Base-by-base conservation (phyloP, 2,329 filamentous ascomycete genomes). In the Didymella glomerata region DNA sequence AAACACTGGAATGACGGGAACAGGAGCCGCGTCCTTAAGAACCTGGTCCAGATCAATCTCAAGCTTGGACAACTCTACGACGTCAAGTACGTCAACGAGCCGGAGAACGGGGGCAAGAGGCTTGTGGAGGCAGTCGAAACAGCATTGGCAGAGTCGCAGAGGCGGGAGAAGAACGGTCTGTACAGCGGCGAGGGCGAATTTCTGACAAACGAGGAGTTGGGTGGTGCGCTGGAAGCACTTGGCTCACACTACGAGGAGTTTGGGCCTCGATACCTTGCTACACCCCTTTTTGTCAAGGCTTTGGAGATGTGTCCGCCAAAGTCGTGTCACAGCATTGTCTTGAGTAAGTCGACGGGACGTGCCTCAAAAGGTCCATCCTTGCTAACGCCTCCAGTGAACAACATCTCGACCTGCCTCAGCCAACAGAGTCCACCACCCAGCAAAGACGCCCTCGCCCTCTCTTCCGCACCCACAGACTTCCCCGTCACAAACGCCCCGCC, bases 11-110 rank as follows among this genome's bases (percentile, higher is more conserved):
- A 76, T 5, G 69, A 78, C 18, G 78, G 76, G 3, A 81, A 83
- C 66, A 78, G 90, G 38, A 89, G 87, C 40, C 86, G 88, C 48
- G 80, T 96, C 5, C 79, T 96, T 54, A 87, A 86, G 62, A 93
- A 90, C 74, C 85, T 88, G 3, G 86, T 97, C 36, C 88, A 87
- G 20, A 88, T 94, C 36, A 88, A 88, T 66, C 87, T 95, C 54
- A 97, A 97, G 79, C 83, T 98, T 7, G 93, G 90, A 30, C 89
- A 93, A 68, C 80, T 97, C 9, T 97, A 96, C 76, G 84, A 88
- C 4, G 87, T 89, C 60, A 86, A 91, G 53, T 88, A 93, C 71
- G 85, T 97, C 13, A 84, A 90, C 50, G 85, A 96, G 53, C 81
- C 85, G 2, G 88, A 93, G 34, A 85, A 86, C 56, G 92, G 92